Evolutionary conservation across 345 rosid genomes (phyloP).

Genomic region (Hypericum androsaemum): DNA sequence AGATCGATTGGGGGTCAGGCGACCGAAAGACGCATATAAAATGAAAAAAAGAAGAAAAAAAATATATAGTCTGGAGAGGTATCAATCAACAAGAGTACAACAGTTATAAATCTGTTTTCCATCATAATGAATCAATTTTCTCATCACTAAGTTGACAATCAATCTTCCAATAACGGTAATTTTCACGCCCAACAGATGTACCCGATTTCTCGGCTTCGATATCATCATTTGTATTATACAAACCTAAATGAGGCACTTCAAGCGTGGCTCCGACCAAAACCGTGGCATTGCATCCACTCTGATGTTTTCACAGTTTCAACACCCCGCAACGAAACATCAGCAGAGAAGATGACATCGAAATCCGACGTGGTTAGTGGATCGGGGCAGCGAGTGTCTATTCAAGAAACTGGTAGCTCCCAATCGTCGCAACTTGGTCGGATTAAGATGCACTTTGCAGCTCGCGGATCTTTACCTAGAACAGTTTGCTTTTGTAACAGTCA

Average conservation of each 20-base stretch:
- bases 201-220: constrained; percentile 8
- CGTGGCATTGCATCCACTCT: no score
- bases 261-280: no score
- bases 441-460: not conserved
- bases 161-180: constrained; percentile 1
- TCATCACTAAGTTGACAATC: not conserved
- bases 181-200: constrained; percentile 3
- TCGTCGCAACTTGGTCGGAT: not conserved
- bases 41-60: not conserved
- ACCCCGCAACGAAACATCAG: no score
- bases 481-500: not conserved
- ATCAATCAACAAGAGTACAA: not conserved
- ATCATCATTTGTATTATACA: not conserved
- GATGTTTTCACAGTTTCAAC: no score
- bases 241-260: no score
- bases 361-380: not conserved
- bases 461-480: not conserved
- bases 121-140: constrained; percentile 3
- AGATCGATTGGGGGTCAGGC: no score
- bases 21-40: no score
- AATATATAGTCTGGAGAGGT: no score
- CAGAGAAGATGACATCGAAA: no score
- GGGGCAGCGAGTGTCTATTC: not conserved
- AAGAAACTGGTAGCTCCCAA: not conserved
- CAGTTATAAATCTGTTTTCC: not conserved